Evolutionary conservation across 2,329 filamentous ascomycete species (phyloP), one percentile per base, ranked within the genome.

Genomic region (Beauveria scarabaeidicola): DNA sequence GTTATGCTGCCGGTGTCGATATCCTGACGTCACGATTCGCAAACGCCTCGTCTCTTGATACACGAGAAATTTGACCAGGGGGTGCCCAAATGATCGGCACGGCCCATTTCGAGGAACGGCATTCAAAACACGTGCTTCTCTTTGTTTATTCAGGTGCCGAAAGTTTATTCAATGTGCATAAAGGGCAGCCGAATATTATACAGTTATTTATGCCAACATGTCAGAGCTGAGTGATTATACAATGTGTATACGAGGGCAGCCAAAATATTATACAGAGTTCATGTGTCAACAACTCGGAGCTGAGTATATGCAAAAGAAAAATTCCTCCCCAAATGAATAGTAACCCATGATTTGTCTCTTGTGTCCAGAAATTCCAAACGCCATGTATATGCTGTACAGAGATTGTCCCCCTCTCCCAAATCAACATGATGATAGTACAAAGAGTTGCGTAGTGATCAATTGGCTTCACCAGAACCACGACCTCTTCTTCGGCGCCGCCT

Each of bases 401-500:
- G n/a, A 47, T 21, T 7, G 13, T 25, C 9, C 19, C 25, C 43
- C 11, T 25, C 10, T 6, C 11, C 32, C 32, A 36, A 36, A 36
- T 21, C 27, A 48, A 40, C 21, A 21, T 27, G 11, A 17, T 50
- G 9, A 23, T 40, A 41, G 19, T 57, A 50, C 44, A 57, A 23
- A 41, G 19, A 27, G 29, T 23, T 29, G 32, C 17, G 43, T 19
- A 5, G 25, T 55, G 23, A 15, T 15, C 41, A 23, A 23, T 17
- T 51, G 15, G 15, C n/a, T 11, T 52, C 36, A 57, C 56, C 60
- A 60, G 40, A 66, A 73, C 65, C 70, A 69, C 62, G 66, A 71
- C 64, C 70, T 74, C 64, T 71, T 75, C 40, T 65, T 65, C 29
- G 66, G 69, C 61, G 67, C 69, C 21, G 68, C 64, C 72, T 80